Conservation (phyloP, 176 grass and related monocot genomes). For the Rhynchospora pubera region DNA sequence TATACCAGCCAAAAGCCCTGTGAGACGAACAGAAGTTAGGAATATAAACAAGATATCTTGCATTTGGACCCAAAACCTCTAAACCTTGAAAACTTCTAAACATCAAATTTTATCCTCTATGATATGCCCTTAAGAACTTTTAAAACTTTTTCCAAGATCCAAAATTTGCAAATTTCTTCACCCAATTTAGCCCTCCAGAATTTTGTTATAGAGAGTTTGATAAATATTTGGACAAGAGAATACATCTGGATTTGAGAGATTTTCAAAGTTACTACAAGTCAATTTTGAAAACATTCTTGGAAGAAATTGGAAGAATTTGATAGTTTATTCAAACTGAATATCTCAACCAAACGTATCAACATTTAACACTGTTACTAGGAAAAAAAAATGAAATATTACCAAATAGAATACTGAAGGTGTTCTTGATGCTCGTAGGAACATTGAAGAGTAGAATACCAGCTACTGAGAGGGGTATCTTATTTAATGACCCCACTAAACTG, state of each 20-base stretch:
- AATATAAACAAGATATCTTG: background rate
- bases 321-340: background rate
- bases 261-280: no score
- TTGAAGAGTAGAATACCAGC: conserved; percentile 78
- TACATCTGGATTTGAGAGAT: no score
- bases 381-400: conserved; percentile 39
- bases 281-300: no score
- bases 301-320: background rate
- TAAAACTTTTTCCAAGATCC: no score
- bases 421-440: conserved; percentile 76
- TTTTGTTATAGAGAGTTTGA: no score
- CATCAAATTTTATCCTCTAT: background rate
- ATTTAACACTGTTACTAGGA: background rate
- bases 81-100: background rate
- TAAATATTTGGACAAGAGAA: no score
- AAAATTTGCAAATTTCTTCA: no score
- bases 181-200: no score
- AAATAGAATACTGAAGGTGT: conserved; percentile 66
- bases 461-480: conserved; percentile 93
- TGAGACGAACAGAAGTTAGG: background rate
- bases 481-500: conserved; percentile 89
- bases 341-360: background rate
- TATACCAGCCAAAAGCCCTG: conserved; percentile 79
- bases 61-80: background rate
- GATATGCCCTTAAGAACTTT: background rate